Conservation (phyloP, 202 grass and related monocot species). For the Sporobolus alterniflorus region DNA sequence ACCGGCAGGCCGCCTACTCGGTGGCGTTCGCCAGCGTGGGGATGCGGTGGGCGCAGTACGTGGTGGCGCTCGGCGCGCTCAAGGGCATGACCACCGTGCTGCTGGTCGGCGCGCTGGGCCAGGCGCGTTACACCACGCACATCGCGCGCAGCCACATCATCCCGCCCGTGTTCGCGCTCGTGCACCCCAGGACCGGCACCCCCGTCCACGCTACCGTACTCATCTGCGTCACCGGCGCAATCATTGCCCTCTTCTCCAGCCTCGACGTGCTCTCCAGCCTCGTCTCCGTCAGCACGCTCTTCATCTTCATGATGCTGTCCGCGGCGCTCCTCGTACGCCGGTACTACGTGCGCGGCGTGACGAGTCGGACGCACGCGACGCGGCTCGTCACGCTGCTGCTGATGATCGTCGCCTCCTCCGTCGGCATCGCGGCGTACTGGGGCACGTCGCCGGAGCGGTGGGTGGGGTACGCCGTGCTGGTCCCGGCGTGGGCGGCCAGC, state of each 20-base stretch:
- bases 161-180: conserved; percentile 86
- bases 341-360: conserved; percentile 69
- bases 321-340: conserved; percentile 77
- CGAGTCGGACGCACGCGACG: conserved; percentile 36
- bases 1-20: conserved; percentile 64
- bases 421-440: conserved; percentile 79
- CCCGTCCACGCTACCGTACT: conserved; percentile 79
- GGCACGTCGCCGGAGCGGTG: conserved; percentile 59
- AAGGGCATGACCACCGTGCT: conserved; percentile 98
- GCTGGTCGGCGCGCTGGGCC: conserved; percentile 86
- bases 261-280: conserved; percentile 73
- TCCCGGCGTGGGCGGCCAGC: conserved; percentile 65
- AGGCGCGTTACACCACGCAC: conserved; percentile 88
- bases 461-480: conserved; percentile 53
- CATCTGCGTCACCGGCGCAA: conserved; percentile 44
- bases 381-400: conserved; percentile 49
- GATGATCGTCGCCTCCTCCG: conserved; percentile 52
- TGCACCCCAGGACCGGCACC: conserved; percentile 86
- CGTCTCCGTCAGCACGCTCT: conserved; percentile 86
- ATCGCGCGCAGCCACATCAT: conserved; percentile 98
- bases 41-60: conserved; percentile 81
- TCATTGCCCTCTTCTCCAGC: conserved; percentile 86
- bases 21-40: conserved; percentile 76
- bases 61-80: conserved; percentile 86
- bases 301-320: conserved; percentile 97